A percentile compares a stretch with the other conserved stretches of the same genome.
phyloP scores from a whole-genome alignment of 805 yeast species.

The Starmerella potacharoeniae region DNA sequence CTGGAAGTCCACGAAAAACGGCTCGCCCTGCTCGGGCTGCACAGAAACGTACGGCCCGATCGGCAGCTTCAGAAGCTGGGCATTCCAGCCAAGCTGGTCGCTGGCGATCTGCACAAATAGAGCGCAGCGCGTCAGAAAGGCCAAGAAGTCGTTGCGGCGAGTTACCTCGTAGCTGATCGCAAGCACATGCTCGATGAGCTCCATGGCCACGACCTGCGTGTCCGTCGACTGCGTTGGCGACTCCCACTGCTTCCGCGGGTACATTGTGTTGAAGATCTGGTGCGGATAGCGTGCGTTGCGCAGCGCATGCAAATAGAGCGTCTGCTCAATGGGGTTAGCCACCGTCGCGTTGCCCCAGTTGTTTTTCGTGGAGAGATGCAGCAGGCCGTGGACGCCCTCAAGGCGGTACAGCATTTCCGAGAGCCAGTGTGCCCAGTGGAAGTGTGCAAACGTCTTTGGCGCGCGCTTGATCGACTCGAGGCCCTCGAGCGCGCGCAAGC shows the following conservation, averaged over 20 bases:
- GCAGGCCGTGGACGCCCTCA: constrained; percentile 19
- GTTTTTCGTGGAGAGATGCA: constrained; percentile 14
- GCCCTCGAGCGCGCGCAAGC: constrained; percentile 12
- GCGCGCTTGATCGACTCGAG: constrained; percentile 2
- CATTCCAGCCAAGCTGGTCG: constrained; percentile 10
- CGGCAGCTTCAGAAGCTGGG: constrained; percentile 15
- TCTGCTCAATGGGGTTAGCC: constrained; percentile 17
- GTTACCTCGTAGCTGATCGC: constrained; percentile 6
- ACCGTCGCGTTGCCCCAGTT: constrained; percentile 18
- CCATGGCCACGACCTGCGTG: neutral
- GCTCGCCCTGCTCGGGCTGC: constrained; percentile 4
- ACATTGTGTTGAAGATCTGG: constrained; percentile 2
- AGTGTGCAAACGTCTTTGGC: constrained; percentile 18
- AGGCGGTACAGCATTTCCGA: constrained; percentile 10
- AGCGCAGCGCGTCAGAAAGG: constrained; percentile 14
- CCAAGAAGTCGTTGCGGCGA: constrained; percentile 13
- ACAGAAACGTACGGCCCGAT: constrained; percentile 17
- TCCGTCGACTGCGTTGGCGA: neutral
- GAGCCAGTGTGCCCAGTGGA: constrained; percentile 20
- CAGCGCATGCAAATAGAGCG: constrained; percentile 14
- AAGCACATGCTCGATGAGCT: constrained; percentile 6
- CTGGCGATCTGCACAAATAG: constrained; percentile 14
- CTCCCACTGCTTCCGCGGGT: neutral
- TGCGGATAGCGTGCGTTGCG: constrained; percentile 13
- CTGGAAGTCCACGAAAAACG: constrained; percentile 21